Evolutionary conservation across 371 early-diverging fungal species (phyloP).

Genomic region (Mortierella sp.): DNA sequence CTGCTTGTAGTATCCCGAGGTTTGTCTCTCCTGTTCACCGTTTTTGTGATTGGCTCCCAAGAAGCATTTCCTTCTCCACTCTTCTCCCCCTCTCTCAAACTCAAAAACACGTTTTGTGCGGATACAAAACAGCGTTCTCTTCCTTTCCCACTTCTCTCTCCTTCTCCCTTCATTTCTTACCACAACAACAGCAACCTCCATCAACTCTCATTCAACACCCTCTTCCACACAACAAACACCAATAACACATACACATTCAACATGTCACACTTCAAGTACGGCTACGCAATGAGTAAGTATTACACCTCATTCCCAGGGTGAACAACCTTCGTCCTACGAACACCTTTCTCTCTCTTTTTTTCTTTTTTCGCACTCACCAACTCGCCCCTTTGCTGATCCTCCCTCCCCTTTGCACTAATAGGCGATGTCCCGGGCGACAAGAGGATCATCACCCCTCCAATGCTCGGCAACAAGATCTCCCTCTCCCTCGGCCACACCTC

Average conservation of each 20-base stretch:
- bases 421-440: conserved; percentile 36
- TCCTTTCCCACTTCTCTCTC: neutral
- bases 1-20: neutral
- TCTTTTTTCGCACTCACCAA: neutral
- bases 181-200: neutral
- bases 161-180: neutral
- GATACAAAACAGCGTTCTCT: no score
- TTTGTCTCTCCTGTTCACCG: neutral
- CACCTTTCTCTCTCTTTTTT: neutral
- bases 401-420: neutral
- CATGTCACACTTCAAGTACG: conserved; percentile 37
- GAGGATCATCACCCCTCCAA: conserved; percentile 51
- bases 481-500: conserved; percentile 54
- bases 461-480: conserved; percentile 57
- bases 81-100: neutral
- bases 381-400: neutral
- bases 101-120: conserved; percentile 6
- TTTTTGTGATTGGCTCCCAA: neutral
- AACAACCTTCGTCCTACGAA: neutral
- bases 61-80: neutral
- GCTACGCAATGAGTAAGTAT: conserved; percentile 52
- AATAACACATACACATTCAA: neutral
- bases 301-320: neutral
- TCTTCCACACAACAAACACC: neutral
- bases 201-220: neutral